These are phyloP conservation scores for Verticillium zaregamsianum DNA, from an alignment of 2,329 filamentous ascomycete species.

Conservation along the genomic window DNA sequence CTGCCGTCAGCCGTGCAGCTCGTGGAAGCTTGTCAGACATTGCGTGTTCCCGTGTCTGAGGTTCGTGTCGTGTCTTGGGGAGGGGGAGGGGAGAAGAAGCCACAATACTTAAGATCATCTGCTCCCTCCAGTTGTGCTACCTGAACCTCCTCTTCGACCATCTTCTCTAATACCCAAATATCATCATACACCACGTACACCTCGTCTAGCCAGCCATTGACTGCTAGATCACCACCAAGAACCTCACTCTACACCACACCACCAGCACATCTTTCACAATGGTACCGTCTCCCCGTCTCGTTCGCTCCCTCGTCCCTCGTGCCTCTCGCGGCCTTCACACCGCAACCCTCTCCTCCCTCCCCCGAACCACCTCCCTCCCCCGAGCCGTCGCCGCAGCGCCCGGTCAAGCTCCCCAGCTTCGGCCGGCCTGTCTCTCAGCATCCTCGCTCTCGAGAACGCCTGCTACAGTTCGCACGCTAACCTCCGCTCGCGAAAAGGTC, in stretches of 20 bases:
- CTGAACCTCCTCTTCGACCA: background rate
- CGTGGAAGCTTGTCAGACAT: background rate
- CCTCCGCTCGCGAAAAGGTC: constrained; percentile 58
- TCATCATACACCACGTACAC: background rate
- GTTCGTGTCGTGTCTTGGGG: background rate
- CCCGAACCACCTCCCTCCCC: background rate
- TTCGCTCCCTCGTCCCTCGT: background rate
- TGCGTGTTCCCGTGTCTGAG: background rate
- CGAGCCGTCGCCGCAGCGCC: background rate
- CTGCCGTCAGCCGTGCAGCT: background rate
- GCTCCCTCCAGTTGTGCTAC: background rate
- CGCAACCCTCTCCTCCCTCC: background rate
- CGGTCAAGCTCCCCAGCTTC: background rate
- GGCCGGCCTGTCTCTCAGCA: background rate
- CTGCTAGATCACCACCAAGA: background rate
- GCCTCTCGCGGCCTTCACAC: background rate
- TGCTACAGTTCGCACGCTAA: constrained; percentile 58
- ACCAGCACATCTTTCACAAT: background rate
- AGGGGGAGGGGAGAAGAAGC: background rate
- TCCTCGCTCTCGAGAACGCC: constrained; percentile 1
- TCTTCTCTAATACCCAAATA: background rate
- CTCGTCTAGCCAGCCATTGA: background rate
- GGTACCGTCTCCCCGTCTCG: background rate
- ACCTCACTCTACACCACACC: background rate
- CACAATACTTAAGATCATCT: background rate